phyloP scores from a whole-genome alignment of 2,329 filamentous ascomycete genomes.

The Ceratocystis destructans region DNA sequence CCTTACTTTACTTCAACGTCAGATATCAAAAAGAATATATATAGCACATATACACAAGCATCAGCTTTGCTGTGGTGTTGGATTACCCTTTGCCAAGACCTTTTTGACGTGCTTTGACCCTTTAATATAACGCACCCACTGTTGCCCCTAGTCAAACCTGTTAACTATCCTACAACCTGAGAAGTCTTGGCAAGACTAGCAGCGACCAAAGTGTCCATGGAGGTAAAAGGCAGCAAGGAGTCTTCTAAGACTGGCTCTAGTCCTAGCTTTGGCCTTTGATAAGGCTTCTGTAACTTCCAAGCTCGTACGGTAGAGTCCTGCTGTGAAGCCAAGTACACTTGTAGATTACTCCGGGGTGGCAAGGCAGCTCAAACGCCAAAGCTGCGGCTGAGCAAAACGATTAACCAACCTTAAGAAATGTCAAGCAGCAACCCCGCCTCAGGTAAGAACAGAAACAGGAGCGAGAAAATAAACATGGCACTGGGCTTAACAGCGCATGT shows the following conservation, averaged over 20 bases:
- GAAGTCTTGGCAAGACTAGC: conserved; percentile 2
- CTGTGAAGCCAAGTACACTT: too few relatives aligned
- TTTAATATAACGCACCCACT: neutral
- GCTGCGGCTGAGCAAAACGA: neutral
- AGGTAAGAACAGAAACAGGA: too few relatives aligned
- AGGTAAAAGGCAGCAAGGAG: neutral
- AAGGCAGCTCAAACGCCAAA: neutral
- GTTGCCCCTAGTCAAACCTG: neutral
- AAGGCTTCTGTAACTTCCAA: too few relatives aligned
- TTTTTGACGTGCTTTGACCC: neutral
- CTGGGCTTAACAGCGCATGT: too few relatives aligned
- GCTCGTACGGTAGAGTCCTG: too few relatives aligned
- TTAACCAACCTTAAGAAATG: neutral
- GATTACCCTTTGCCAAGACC: neutral
- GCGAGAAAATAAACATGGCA: too few relatives aligned
- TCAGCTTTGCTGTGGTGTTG: too few relatives aligned
- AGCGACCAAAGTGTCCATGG: neutral
- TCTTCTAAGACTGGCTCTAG: too few relatives aligned
- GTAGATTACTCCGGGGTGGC: neutral
- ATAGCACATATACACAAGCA: too few relatives aligned
- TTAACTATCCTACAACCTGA: neutral
- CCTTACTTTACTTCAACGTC: neutral
- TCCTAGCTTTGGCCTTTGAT: too few relatives aligned
- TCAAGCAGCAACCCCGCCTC: neutral
- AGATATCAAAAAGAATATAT: neutral